Conservation (phyloP, 768 basidiomycete species). For the Termitomyces sp. region DNA sequence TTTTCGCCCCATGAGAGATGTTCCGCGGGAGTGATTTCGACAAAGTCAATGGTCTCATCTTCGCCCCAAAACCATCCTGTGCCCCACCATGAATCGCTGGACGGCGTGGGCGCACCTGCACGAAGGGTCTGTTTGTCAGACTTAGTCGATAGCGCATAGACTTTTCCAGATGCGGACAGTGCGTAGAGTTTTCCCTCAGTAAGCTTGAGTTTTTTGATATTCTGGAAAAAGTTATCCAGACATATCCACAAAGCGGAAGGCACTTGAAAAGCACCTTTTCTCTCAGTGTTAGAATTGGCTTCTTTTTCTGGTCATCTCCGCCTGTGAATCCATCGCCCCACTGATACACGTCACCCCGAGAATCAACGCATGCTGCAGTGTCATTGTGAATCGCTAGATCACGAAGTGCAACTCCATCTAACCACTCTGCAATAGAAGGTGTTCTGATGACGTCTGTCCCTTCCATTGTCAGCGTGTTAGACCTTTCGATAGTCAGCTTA, state of each 20-base stretch:
- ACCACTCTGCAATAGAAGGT: slow-evolving; percentile 50
- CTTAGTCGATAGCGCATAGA: slow-evolving; percentile 63
- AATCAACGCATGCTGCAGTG: slow-evolving; percentile 75
- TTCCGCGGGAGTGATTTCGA: slow-evolving; percentile 55
- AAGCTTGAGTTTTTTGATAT: slow-evolving; percentile 60
- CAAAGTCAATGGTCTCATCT: slow-evolving; percentile 46
- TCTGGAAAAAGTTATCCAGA: slow-evolving; percentile 33
- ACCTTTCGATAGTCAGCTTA: slow-evolving; percentile 27
- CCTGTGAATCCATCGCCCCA: slow-evolving; percentile 71
- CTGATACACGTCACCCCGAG: slow-evolving; percentile 76
- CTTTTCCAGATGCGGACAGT: slow-evolving; percentile 68
- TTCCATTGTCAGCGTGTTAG: slow-evolving; percentile 38
- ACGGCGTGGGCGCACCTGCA: slow-evolving; percentile 32
- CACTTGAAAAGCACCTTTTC: slow-evolving; percentile 47
- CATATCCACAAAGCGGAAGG: not conserved
- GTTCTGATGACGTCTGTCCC: slow-evolving; percentile 37
- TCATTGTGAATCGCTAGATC: slow-evolving; percentile 64
- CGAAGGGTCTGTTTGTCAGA: slow-evolving; percentile 39
- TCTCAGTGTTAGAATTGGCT: slow-evolving; percentile 50
- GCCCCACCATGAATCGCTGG: slow-evolving; percentile 56
- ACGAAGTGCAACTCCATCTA: slow-evolving; percentile 65
- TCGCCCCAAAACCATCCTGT: slow-evolving; percentile 56
- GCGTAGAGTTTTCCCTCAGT: slow-evolving; percentile 67
- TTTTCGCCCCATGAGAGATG: slow-evolving; percentile 61
- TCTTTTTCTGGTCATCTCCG: slow-evolving; percentile 19